Conservation (phyloP, 768 basidiomycete genomes). For the Mycena albidolilacea region DNA sequence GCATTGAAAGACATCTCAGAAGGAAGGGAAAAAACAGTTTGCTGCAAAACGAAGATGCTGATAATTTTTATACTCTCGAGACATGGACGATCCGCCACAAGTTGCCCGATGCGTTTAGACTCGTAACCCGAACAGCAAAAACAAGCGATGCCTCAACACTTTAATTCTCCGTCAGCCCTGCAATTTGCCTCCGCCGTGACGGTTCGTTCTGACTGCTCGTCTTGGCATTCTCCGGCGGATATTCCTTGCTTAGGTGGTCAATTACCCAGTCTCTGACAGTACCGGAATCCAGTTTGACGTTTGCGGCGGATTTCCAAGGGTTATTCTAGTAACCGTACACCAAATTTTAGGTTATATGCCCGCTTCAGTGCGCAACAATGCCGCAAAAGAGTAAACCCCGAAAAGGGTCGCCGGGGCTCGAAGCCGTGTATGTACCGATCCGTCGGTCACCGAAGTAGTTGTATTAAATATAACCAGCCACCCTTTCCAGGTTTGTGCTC, state of each 20-base stretch:
- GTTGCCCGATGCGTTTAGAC: background rate
- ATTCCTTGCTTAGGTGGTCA: background rate
- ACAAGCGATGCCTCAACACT: background rate
- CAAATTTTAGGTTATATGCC: background rate
- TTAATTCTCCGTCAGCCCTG: background rate
- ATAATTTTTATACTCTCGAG: constrained; percentile 12
- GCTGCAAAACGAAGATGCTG: constrained; percentile 9
- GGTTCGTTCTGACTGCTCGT: background rate
- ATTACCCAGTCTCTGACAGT: background rate
- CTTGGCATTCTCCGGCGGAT: background rate
- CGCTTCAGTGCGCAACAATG: background rate
- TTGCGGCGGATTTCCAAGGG: background rate
- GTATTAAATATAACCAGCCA: background rate
- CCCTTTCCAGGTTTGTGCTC: background rate
- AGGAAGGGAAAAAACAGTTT: constrained; percentile 10
- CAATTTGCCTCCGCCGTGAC: background rate
- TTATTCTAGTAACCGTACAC: background rate
- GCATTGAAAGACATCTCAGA: constrained; percentile 18
- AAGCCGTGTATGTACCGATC: constrained; percentile 9
- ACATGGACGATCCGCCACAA: background rate
- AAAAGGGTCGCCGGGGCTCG: background rate
- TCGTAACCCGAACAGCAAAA: background rate
- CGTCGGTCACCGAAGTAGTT: background rate
- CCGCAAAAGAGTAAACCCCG: background rate
- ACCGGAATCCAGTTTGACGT: background rate